Evolutionary conservation across 768 basidiomycete species (phyloP), one percentile per base, ranked within the genome.

Genomic region (Tulasnella sp.): DNA sequence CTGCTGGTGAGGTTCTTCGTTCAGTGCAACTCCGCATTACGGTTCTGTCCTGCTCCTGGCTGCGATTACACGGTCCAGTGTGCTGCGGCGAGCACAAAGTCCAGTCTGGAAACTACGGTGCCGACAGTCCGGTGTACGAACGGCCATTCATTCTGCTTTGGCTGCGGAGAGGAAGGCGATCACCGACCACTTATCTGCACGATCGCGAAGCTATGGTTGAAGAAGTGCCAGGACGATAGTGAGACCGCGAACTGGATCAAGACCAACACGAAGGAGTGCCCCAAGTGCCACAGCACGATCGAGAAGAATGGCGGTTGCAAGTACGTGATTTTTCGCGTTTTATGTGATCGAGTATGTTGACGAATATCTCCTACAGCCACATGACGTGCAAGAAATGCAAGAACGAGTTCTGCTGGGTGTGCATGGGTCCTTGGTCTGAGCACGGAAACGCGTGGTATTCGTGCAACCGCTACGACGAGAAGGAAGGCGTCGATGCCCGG

Each of bases 241-340:
- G 98, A 99, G 86, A 99, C 98, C 23, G 95, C 96, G 35, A 99
- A 99, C 84, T 99, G 98, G 98, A 95, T 99, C 87, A 95, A 94
- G 89, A 98, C 96, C 80, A 98, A 99, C 83, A 99, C 98, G 57
- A 99, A 99, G 87, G 98, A 99, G 84, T 99, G 98, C 83, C 87
- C 90, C 26, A 92, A 95, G 83, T 99, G 98, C 84, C 92, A 95
- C 84, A 95, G 95, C 82, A 99, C 98, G 75, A 99, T 99, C 78
- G 98, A 99, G 89, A 99, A 99, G 92, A 99, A 99, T 81, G 98
- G 98, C 11, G 98, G 98, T 16, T 99, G 98, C 95, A 99, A 99
- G 96, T 98, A 82, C 82, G 95, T 91, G 18, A 29, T 48, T 16
- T 15, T 32, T 57, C 77, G 29, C 71, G 37, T n/a, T 23, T 18